Conservation (phyloP, 805 yeast species). For the Debaryomyces maramus region DNA sequence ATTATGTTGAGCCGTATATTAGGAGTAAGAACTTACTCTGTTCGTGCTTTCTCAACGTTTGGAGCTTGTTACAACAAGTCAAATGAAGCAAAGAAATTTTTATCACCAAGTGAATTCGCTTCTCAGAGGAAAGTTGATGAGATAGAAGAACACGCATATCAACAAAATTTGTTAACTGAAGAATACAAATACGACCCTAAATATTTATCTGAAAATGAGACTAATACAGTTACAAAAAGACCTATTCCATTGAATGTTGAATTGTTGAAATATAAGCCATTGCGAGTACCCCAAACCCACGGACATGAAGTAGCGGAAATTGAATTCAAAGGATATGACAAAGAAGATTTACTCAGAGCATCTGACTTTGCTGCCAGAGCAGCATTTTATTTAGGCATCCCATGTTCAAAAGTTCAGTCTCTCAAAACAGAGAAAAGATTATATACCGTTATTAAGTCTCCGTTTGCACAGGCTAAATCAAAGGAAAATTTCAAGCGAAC, state of each 20-base stretch:
- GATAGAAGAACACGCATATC: slow-evolving; percentile 26
- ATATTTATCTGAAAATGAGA: slow-evolving; percentile 20
- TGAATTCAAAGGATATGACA: slow-evolving; percentile 69
- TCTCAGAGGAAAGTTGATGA: slow-evolving; percentile 24
- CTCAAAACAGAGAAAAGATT: slow-evolving; percentile 70
- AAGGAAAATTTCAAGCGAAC: slow-evolving; percentile 92
- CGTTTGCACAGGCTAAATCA: slow-evolving; percentile 90
- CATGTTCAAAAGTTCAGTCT: slow-evolving; percentile 74
- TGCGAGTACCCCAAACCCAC: slow-evolving; percentile 62
- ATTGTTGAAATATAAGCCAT: slow-evolving; percentile 77
- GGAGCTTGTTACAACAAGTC: slow-evolving; percentile 2
- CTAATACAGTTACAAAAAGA: slow-evolving; percentile 25
- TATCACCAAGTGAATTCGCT: slow-evolving; percentile 34
- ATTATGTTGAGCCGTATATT: slow-evolving; percentile 1
- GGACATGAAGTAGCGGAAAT: slow-evolving; percentile 80
- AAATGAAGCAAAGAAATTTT: slow-evolving; percentile 12
- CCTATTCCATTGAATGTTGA: slow-evolving; percentile 87
- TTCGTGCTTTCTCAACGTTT: slow-evolving; percentile 7
- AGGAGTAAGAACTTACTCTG: background rate
- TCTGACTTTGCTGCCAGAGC: slow-evolving; percentile 87
- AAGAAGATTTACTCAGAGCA: slow-evolving; percentile 68
- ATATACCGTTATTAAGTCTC: slow-evolving; percentile 92
- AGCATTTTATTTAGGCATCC: slow-evolving; percentile 87
- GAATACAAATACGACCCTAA: slow-evolving; percentile 33
- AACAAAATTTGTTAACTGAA: slow-evolving; percentile 25